Evolutionary conservation across 176 grass and related monocot genomes (phyloP), one percentile per base, ranked within the genome.

Genomic region (Cocos nucifera): DNA sequence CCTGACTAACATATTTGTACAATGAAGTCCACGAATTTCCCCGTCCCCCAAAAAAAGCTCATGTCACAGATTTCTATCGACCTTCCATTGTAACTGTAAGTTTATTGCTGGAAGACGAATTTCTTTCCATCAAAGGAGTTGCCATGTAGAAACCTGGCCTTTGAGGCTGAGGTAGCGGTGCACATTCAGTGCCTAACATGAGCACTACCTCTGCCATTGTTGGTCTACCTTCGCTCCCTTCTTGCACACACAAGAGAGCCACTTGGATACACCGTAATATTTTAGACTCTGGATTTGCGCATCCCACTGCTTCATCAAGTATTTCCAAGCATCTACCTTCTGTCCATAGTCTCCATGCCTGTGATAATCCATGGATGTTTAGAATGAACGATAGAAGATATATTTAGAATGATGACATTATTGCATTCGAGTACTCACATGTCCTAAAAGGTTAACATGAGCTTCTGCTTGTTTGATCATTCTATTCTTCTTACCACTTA

Each of bases 181-280:
- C 10, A 27, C 15, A 12, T 14, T 65, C 17, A 2, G 48, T 29
- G 15, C 15, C 5, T 19, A 65, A 29, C 63, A 65, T 53, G 4
- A 29, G 1, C 0, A 28, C 4, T 20, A 52, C 22, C 2, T 4
- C n/a, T 3, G 63, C 25, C 24, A 65, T 65, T 2, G 22, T 28
- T 6, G 63, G 63, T 14, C 63, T 53, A 9, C 53, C 49, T 28
- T 53, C 23, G 0, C 49, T 17, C 16, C 21, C 14, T 48, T 51
- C 63, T 52, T 65, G 49, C 17, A 65, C 63, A 18, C 63, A 65
- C 10, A 65, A 53, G 17, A 65, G 49, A 17, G 49, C 49, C 7
- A 65, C 14, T 18, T 52, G 22, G n/a, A 53, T 65, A 17, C 49
- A 65, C 15, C 22, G 51, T 23, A 52, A 27, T 6, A 27, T 8